A percentile compares a stretch with the other conserved stretches of the same genome.
These are phyloP conservation scores for Odonthalia washingtoniensis DNA, from an alignment of 31 red algal genomes.

Conservation along the genomic window DNA sequence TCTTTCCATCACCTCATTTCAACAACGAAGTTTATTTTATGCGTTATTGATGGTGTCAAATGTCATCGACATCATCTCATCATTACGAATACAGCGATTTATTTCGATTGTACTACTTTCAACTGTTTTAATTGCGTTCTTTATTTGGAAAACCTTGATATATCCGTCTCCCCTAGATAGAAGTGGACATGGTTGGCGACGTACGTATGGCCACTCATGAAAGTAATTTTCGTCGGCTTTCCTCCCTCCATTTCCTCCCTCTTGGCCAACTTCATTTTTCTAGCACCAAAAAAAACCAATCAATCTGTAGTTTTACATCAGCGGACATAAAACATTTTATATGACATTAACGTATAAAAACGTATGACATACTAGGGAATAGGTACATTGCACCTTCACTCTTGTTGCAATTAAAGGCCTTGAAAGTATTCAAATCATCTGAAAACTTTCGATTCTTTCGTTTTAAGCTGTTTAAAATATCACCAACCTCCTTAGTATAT, in stretches of 20 bases:
- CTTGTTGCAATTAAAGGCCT: conserved; percentile 75
- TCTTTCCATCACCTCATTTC: no score
- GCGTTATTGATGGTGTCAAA: conserved; percentile 67
- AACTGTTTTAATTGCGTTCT: conserved; percentile 39
- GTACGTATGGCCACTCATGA: conserved; percentile 48
- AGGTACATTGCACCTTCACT: conserved; percentile 93
- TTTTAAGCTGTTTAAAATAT: conserved; percentile 61
- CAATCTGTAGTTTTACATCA: no score
- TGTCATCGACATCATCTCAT: conserved; percentile 63
- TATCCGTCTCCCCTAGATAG: conserved; percentile 55
- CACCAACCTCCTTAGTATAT: conserved; percentile 64
- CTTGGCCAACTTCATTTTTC: no score
- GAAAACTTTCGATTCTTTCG: conserved; percentile 61
- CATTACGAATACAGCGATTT: conserved; percentile 21
- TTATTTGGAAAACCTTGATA: conserved; percentile 72
- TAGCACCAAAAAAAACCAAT: no score
- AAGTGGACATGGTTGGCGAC: conserved; percentile 42
- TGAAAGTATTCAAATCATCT: conserved; percentile 68
- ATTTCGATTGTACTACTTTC: conserved; percentile 12
- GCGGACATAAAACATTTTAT: no score
- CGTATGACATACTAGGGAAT: no score
- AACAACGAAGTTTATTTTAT: no score
- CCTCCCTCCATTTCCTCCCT: no score
- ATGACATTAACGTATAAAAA: no score
- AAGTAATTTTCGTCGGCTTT: no score